These are phyloP conservation scores for Sarcomyxa edulis DNA, from an alignment of 768 basidiomycete species.

Conservation along the genomic window DNA sequence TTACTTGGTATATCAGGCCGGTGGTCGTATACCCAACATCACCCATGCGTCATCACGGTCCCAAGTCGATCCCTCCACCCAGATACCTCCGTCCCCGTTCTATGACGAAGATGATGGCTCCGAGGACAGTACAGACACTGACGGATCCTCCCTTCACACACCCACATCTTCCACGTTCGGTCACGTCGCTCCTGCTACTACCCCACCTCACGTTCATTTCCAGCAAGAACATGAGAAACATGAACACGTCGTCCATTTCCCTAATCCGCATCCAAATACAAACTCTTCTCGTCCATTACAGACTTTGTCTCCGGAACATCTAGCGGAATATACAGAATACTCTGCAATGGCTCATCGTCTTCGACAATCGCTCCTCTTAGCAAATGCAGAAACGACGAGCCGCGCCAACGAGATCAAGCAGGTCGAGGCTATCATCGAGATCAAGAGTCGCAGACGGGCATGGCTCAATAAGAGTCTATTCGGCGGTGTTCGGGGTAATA, in stretches of 20 bases:
- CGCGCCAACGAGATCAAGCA: constrained; percentile 32
- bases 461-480: constrained; percentile 53
- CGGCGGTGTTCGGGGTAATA: constrained; percentile 17
- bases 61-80: constrained; percentile 19
- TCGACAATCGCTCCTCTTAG: constrained; percentile 32
- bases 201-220: constrained; percentile 4
- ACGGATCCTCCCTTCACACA: constrained; percentile 45
- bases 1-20: constrained; percentile 32
- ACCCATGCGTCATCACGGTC: constrained; percentile 5
- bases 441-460: constrained; percentile 56
- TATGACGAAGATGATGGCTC: constrained; percentile 41
- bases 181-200: constrained; percentile 12
- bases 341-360: constrained; percentile 30
- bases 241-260: too few species aligned
- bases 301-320: constrained; percentile 22
- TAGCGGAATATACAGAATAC: constrained; percentile 30
- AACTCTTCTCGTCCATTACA: constrained; percentile 14
- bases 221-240: too few species aligned
- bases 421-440: constrained; percentile 44
- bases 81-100: constrained; percentile 24
- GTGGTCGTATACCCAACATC: constrained; percentile 4
- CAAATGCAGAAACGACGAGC: constrained; percentile 35
- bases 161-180: constrained; percentile 31
- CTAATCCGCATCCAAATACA: constrained; percentile 11
- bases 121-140: constrained; percentile 34